A percentile compares a stretch with the other conserved stretches of the same genome.
These are phyloP conservation scores for Chytriomyces sp. DNA, from an alignment of 192 early-diverging fungal genomes.

Conservation along the genomic window DNA sequence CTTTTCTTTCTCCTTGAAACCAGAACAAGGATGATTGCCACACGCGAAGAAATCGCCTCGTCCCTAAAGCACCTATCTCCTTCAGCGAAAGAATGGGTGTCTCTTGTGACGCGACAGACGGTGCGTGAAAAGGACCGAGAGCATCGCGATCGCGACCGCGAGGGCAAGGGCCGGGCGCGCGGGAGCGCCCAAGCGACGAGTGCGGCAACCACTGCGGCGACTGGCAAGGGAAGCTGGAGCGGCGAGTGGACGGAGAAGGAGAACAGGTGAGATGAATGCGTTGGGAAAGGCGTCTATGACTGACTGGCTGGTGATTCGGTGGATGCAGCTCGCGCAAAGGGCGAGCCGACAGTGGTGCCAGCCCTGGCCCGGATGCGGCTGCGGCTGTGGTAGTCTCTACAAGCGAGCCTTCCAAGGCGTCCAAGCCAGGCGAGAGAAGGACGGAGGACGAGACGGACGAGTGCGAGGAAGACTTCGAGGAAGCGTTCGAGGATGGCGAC, in stretches of 20 bases:
- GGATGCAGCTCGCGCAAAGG: background rate
- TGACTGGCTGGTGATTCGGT: too few relatives aligned
- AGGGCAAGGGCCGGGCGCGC: too few relatives aligned
- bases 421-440: slow-evolving; percentile 78
- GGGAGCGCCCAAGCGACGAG: too few relatives aligned
- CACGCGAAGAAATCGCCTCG: slow-evolving; percentile 11
- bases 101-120: slow-evolving; percentile 4
- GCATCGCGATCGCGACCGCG: too few relatives aligned
- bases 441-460: slow-evolving; percentile 55
- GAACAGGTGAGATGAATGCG: too few relatives aligned
- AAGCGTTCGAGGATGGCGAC: slow-evolving; percentile 16
- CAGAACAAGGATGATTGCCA: background rate
- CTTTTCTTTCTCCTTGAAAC: background rate
- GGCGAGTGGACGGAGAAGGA: too few relatives aligned
- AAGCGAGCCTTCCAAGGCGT: background rate
- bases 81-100: slow-evolving; percentile 13
- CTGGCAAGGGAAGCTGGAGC: too few relatives aligned
- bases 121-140: background rate
- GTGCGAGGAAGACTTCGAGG: slow-evolving; percentile 4
- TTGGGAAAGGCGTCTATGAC: too few relatives aligned
- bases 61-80: slow-evolving; percentile 11
- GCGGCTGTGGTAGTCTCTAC: background rate
- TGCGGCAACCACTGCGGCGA: too few relatives aligned
- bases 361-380: background rate
- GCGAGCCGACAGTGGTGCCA: background rate